Percentiles rank a stretch among this genome's conserved stretches.
These are phyloP conservation scores for Bimuria novae-zelandiae DNA, from an alignment of 2,329 filamentous ascomycete species.

Conservation along the genomic window DNA sequence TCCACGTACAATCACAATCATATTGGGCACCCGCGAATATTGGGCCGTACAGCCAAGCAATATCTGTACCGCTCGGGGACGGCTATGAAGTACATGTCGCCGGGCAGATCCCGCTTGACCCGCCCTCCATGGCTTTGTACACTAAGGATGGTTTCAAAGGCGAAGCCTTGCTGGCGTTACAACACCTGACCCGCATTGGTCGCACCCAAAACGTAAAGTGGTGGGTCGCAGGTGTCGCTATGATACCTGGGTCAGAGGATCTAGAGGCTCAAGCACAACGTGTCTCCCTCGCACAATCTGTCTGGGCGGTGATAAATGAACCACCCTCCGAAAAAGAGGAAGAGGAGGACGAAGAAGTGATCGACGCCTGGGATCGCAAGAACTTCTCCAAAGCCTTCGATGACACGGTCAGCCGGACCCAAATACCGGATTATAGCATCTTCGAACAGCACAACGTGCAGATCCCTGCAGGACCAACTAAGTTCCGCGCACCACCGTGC, in stretches of 20 bases:
- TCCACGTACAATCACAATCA: constrained; percentile 90
- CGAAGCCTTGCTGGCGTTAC: constrained; percentile 74
- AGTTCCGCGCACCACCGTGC: constrained; percentile 57
- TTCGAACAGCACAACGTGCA: neutral
- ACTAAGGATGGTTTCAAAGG: constrained; percentile 50
- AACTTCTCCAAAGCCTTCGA: constrained; percentile 52
- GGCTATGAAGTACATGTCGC: constrained; percentile 67
- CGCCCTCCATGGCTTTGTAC: constrained; percentile 72
- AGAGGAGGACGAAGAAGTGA: constrained; percentile 54
- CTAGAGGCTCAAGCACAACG: constrained; percentile 13
- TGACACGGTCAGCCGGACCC: constrained; percentile 32
- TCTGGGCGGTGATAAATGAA: constrained; percentile 50
- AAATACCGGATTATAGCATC: constrained; percentile 49
- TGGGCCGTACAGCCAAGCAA: constrained; percentile 92
- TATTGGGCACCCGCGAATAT: constrained; percentile 99
- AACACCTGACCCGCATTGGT: constrained; percentile 88
- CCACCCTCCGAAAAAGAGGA: constrained; percentile 1
- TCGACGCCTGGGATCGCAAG: constrained; percentile 69
- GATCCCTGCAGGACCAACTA: neutral
- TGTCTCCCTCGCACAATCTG: constrained; percentile 45
- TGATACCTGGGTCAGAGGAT: constrained; percentile 17
- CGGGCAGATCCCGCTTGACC: constrained; percentile 88
- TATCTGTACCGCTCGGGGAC: constrained; percentile 52
- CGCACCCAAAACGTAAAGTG: constrained; percentile 70
- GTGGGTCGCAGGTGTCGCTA: constrained; percentile 75